Conservation (phyloP, 768 basidiomycete genomes). For the Naganishia kalamii region DNA sequence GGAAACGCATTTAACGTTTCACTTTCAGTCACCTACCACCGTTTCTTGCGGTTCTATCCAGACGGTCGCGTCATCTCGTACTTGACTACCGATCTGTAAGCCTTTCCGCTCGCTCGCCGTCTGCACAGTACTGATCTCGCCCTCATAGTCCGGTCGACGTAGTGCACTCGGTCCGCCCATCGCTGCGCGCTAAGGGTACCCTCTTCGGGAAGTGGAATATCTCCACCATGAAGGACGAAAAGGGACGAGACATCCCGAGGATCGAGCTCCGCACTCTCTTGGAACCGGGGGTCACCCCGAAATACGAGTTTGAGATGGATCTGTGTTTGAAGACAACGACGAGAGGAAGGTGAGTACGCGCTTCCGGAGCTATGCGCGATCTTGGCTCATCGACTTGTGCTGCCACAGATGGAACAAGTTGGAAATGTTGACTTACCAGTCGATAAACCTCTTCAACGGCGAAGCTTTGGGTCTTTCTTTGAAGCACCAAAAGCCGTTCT, state of each 20-base stretch:
- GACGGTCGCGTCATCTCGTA: slow-evolving; percentile 80
- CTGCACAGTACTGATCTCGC: background rate
- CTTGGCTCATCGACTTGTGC: slow-evolving; percentile 47
- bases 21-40: slow-evolving; percentile 68
- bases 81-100: slow-evolving; percentile 62
- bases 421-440: slow-evolving; percentile 65
- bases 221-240: slow-evolving; percentile 11
- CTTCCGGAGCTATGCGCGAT: slow-evolving; percentile 51
- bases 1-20: background rate
- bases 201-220: slow-evolving; percentile 41
- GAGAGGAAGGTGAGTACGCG: slow-evolving; percentile 51
- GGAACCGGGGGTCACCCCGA: slow-evolving; percentile 40
- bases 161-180: slow-evolving; percentile 68
- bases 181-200: slow-evolving; percentile 57
- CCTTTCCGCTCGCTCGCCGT: background rate
- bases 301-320: slow-evolving; percentile 47
- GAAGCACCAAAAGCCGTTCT: slow-evolving; percentile 82
- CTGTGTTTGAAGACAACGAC: slow-evolving; percentile 54
- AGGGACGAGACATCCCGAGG: background rate
- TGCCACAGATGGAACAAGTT: slow-evolving; percentile 54
- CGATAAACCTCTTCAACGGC: slow-evolving; percentile 67
- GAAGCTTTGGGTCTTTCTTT: slow-evolving; percentile 64
- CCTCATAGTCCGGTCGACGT: slow-evolving; percentile 50
- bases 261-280: slow-evolving; percentile 36
- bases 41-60: slow-evolving; percentile 86